These are phyloP conservation scores for Halenospora varia DNA, from an alignment of 495 filamentous ascomycete species.

Conservation along the genomic window DNA sequence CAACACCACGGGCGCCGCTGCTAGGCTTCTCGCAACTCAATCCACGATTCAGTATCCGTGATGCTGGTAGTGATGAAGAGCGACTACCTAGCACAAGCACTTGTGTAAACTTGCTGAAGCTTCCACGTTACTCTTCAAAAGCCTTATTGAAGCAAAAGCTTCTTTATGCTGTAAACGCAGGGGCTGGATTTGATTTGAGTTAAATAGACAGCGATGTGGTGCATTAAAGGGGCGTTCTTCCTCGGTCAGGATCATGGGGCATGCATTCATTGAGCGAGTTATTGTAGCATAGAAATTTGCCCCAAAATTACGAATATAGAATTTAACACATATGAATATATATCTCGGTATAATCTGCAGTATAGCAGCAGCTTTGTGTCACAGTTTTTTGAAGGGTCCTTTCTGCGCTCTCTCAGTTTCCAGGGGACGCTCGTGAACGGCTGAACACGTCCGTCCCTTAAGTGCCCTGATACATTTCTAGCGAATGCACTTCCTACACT, in stretches of 20 bases:
- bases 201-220: slow-evolving; percentile 29
- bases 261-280: neutral
- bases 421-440: too few relatives aligned
- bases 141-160: slow-evolving; percentile 68
- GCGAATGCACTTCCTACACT: too few relatives aligned
- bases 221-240: neutral
- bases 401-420: too few relatives aligned
- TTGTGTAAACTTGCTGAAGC: slow-evolving; percentile 92
- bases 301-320: too few relatives aligned
- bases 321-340: too few relatives aligned
- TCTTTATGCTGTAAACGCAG: slow-evolving; percentile 85
- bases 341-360: too few relatives aligned
- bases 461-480: too few relatives aligned
- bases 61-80: slow-evolving; percentile 73
- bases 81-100: slow-evolving; percentile 92
- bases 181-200: slow-evolving; percentile 93
- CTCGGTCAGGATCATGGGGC: neutral
- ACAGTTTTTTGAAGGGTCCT: too few relatives aligned
- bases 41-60: slow-evolving; percentile 85
- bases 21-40: slow-evolving; percentile 84
- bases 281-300: too few relatives aligned
- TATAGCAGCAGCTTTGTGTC: too few relatives aligned
- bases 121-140: slow-evolving; percentile 73
- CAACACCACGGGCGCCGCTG: slow-evolving; percentile 85
- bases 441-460: too few relatives aligned